Conservation (phyloP, 73 alveolate species). For the Urostyla sp. region DNA sequence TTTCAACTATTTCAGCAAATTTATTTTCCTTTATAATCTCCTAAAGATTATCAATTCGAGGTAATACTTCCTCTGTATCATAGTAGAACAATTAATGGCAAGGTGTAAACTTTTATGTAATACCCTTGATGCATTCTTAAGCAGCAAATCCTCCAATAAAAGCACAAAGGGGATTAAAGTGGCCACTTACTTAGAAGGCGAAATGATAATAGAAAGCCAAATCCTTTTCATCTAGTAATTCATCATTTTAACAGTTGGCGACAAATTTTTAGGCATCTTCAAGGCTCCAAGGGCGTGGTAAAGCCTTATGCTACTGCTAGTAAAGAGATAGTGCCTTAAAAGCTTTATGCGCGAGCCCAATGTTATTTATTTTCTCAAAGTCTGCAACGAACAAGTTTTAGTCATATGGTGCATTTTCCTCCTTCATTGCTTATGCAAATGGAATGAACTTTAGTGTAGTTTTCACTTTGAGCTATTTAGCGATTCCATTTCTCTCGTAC, state of each 20-base stretch:
- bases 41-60: conserved; percentile 56
- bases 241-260: not conserved
- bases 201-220: conserved; percentile 11
- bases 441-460: conserved; percentile 61
- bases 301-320: conserved; percentile 14
- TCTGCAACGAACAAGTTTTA: conserved; percentile 68
- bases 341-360: conserved; percentile 56
- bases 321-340: conserved; percentile 66
- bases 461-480: conserved; percentile 70
- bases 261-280: not conserved
- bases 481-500: conserved; percentile 75
- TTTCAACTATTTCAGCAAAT: not conserved
- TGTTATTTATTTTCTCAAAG: conserved; percentile 72
- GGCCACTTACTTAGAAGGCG: conserved; percentile 25
- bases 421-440: conserved; percentile 24
- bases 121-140: conserved; percentile 92
- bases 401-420: conserved; percentile 53
- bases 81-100: conserved; percentile 82
- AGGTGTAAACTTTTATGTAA: conserved; percentile 94
- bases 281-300: conserved; percentile 75
- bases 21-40: not conserved
- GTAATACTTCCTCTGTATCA: conserved; percentile 87
- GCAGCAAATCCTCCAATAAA: conserved; percentile 95
- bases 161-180: conserved; percentile 81
- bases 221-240: conserved; percentile 45